Percentiles rank a stretch among this genome's conserved stretches.
Evolutionary conservation across 306 rosid species (phyloP).

Genomic region (Prunus padus): DNA sequence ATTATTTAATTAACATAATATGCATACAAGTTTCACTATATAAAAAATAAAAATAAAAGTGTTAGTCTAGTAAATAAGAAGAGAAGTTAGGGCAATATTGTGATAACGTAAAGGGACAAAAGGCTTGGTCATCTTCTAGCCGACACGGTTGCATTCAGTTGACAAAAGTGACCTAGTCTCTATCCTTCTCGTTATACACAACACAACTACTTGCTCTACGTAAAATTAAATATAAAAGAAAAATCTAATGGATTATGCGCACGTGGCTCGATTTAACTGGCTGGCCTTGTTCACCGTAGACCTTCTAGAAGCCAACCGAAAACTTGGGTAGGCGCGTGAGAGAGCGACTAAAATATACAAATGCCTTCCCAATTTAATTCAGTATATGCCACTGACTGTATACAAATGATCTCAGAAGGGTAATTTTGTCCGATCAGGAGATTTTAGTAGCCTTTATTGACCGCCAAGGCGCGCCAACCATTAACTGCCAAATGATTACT

Average conservation of each 20-base stretch:
- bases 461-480: neutral
- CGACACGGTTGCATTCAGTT: constrained; percentile 10
- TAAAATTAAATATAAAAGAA: neutral
- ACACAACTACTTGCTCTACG: neutral
- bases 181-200: neutral
- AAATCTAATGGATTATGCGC: neutral
- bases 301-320: constrained; percentile 32
- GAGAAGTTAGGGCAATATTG: neutral
- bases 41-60: neutral
- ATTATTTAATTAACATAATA: no score
- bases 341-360: neutral
- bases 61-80: neutral
- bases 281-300: neutral
- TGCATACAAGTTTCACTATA: no score
- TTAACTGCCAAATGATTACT: no score
- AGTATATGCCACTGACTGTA: neutral
- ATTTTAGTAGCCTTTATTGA: neutral
- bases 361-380: neutral
- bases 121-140: neutral
- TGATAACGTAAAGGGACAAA: neutral
- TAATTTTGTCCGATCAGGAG: neutral
- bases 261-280: constrained; percentile 1
- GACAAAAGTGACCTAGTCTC: neutral
- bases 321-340: no score
- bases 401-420: neutral